phyloP scores from a whole-genome alignment of 768 basidiomycete genomes.

The Suillus alpinus region DNA sequence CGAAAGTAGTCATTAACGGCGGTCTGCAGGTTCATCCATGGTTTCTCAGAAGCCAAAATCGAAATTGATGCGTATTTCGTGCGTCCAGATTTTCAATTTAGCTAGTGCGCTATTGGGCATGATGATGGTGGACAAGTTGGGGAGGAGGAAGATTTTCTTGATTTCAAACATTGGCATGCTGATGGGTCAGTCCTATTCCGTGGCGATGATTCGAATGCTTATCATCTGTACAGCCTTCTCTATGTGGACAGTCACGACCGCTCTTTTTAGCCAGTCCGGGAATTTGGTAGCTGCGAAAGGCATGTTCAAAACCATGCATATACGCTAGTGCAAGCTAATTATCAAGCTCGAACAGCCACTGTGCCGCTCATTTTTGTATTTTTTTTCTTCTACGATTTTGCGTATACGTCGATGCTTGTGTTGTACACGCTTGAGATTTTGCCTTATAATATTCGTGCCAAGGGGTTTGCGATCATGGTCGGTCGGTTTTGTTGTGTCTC shows the following conservation, averaged over 20 bases:
- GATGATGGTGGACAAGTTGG: slow-evolving; percentile 62
- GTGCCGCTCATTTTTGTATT: slow-evolving; percentile 65
- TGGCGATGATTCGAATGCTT: not conserved
- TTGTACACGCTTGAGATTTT: slow-evolving; percentile 73
- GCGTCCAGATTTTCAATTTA: slow-evolving; percentile 57
- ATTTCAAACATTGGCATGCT: slow-evolving; percentile 61
- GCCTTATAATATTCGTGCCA: slow-evolving; percentile 76
- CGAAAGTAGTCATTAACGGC: slow-evolving; percentile 63
- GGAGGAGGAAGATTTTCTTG: slow-evolving; percentile 68
- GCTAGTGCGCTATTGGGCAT: slow-evolving; percentile 57
- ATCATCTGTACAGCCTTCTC: slow-evolving; percentile 42
- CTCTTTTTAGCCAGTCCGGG: slow-evolving; percentile 32
- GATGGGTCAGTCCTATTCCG: slow-evolving; percentile 36
- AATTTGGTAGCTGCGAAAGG: slow-evolving; percentile 31
- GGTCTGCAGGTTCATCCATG: slow-evolving; percentile 45
- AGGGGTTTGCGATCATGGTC: slow-evolving; percentile 76
- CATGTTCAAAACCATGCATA: not conserved
- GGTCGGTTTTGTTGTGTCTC: slow-evolving; percentile 13
- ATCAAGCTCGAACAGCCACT: slow-evolving; percentile 40
- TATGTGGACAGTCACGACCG: slow-evolving; percentile 54
- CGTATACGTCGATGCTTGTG: slow-evolving; percentile 74
- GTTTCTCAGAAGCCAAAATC: not conserved
- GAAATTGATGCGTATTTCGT: not conserved
- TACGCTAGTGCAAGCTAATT: not conserved
- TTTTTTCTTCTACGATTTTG: slow-evolving; percentile 55